Evolutionary conservation across 352 stramenopile genomes (phyloP).

Genomic region (Phytophthora citricola): DNA sequence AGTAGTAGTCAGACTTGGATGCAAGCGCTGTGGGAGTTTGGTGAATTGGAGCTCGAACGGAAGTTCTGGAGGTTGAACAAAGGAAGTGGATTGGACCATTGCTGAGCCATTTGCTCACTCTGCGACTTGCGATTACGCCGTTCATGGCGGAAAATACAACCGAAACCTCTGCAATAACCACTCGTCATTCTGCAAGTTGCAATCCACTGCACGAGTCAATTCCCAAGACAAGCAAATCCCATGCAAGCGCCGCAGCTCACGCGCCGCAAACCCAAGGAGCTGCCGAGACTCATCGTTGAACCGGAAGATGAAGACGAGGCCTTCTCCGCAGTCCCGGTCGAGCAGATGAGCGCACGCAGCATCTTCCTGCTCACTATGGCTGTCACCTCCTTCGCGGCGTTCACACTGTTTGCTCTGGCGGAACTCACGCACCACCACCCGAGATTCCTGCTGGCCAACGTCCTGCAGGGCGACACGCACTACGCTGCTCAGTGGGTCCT

Average conservation of each 20-base stretch:
- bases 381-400: constrained; percentile 68
- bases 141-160: too few relatives aligned
- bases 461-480: constrained; percentile 47
- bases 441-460: constrained; percentile 40
- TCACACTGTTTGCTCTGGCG: constrained; percentile 64
- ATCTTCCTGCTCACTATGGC: constrained; percentile 67
- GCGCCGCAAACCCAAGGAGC: constrained; percentile 25
- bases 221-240: not conserved
- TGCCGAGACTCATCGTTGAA: constrained; percentile 24
- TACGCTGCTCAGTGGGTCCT: constrained; percentile 51
- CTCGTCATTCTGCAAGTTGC: not conserved
- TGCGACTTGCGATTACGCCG: too few relatives aligned
- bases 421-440: constrained; percentile 58
- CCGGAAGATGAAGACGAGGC: constrained; percentile 33
- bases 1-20: too few relatives aligned
- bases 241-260: constrained; percentile 21
- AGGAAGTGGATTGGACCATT: too few relatives aligned
- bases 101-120: too few relatives aligned
- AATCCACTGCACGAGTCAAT: constrained; percentile 16
- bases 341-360: constrained; percentile 52
- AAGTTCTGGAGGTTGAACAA: too few relatives aligned
- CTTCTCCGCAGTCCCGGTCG: constrained; percentile 28
- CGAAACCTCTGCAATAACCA: too few relatives aligned
- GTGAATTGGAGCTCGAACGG: too few relatives aligned
- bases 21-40: too few relatives aligned